These are phyloP conservation scores for Hypoxylon sp. DNA, from an alignment of 2,329 filamentous ascomycete species.

Conservation along the genomic window DNA sequence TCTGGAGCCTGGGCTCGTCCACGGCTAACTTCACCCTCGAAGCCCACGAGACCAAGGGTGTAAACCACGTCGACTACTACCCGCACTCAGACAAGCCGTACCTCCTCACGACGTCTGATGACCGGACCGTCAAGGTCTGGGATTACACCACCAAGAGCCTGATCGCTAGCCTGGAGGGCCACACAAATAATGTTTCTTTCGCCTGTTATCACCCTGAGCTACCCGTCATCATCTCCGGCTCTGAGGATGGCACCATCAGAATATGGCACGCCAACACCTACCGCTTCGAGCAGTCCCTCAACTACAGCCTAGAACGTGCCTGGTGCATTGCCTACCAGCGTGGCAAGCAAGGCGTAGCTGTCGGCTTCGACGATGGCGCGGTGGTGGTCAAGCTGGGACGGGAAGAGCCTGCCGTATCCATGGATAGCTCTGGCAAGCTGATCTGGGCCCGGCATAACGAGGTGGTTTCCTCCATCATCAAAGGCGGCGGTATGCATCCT, in stretches of 20 bases:
- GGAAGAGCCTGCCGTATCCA: constrained; percentile 96
- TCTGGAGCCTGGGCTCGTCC: constrained; percentile 94
- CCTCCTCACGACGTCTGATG: constrained; percentile 94
- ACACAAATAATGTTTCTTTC: constrained; percentile 98
- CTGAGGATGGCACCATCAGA: constrained; percentile 95
- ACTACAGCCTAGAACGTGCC: constrained; percentile 92
- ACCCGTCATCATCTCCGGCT: constrained; percentile 96
- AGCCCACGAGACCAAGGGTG: constrained; percentile 95
- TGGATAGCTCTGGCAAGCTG: constrained; percentile 95
- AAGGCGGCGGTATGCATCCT: constrained; percentile 70
- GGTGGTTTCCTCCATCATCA: constrained; percentile 93
- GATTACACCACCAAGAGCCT: constrained; percentile 98
- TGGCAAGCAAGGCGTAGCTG: constrained; percentile 90
- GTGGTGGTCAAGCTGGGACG: constrained; percentile 98
- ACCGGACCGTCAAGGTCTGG: constrained; percentile 97
- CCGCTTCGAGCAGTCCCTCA: constrained; percentile 91
- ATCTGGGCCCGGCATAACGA: constrained; percentile 97
- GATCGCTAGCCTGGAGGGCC: constrained; percentile 94
- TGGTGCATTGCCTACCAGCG: constrained; percentile 98
- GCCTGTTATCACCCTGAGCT: constrained; percentile 97
- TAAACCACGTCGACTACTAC: constrained; percentile 96
- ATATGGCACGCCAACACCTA: constrained; percentile 99
- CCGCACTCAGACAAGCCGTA: constrained; percentile 80
- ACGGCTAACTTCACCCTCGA: constrained; percentile 96
- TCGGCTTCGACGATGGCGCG: constrained; percentile 97